Evolutionary conservation across 1,139 yeast species (phyloP).

Genomic region (Zygoascus hellenicus): DNA sequence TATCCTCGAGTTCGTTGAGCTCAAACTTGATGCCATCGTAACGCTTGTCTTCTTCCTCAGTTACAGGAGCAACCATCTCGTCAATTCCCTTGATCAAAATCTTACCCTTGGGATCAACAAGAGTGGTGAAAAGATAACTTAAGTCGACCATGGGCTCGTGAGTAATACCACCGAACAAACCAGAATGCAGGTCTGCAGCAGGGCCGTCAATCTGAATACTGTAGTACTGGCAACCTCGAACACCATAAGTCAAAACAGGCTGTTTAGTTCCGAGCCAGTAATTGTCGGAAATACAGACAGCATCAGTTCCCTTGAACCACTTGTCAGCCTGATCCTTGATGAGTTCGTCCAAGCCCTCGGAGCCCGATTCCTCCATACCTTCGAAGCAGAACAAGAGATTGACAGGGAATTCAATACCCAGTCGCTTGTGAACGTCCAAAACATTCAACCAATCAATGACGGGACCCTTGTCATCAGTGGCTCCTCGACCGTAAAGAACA

Average conservation of each 20-base stretch:
- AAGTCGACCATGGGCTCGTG: slow-evolving; percentile 98
- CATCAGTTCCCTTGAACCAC: slow-evolving; percentile 84
- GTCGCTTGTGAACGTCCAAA: slow-evolving; percentile 80
- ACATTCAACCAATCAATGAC: slow-evolving; percentile 95
- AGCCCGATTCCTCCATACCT: slow-evolving; percentile 99
- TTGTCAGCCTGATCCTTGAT: slow-evolving; percentile 69
- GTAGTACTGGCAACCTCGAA: slow-evolving; percentile 95
- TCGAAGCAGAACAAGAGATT: slow-evolving; percentile 90
- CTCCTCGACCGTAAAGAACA: slow-evolving; percentile 82
- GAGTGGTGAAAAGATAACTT: slow-evolving; percentile 62
- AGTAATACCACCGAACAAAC: slow-evolving; percentile 94
- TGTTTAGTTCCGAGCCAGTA: slow-evolving; percentile 97
- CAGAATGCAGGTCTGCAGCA: slow-evolving; percentile 95
- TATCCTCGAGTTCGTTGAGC: slow-evolving; percentile 76
- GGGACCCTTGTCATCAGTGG: slow-evolving; percentile 98
- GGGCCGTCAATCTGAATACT: slow-evolving; percentile 81
- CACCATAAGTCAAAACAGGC: slow-evolving; percentile 95
- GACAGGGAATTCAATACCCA: slow-evolving; percentile 86
- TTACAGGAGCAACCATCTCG: slow-evolving; percentile 93
- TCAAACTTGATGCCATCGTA: slow-evolving; percentile 85
- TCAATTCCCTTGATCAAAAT: slow-evolving; percentile 81
- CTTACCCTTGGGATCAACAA: slow-evolving; percentile 70
- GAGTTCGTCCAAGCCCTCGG: slow-evolving; percentile 80
- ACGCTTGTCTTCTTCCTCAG: slow-evolving; percentile 64
- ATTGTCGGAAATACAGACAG: slow-evolving; percentile 94